Percentiles rank a stretch among this genome's conserved stretches.
These are phyloP conservation scores for Leccinum olivaceopallidum DNA, from an alignment of 768 basidiomycete genomes.

Conservation along the genomic window DNA sequence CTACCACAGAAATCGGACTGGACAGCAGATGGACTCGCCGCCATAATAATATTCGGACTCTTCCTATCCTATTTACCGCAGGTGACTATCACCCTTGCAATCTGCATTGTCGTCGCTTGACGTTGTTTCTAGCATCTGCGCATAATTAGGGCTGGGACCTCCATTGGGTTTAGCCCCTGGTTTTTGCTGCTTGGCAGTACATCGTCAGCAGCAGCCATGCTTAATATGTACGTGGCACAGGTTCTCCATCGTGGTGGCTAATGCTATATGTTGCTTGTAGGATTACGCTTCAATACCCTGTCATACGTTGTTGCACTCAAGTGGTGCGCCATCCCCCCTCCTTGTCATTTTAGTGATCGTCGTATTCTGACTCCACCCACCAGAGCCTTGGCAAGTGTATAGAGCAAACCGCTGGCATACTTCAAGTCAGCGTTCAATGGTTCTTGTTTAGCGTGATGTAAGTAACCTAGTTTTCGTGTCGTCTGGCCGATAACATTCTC, in stretches of 20 bases:
- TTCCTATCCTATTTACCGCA: slow-evolving; percentile 85
- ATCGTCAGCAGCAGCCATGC: slow-evolving; percentile 75
- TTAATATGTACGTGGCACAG: slow-evolving; percentile 66
- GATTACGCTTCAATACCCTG: slow-evolving; percentile 80
- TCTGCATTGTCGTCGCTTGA: not conserved
- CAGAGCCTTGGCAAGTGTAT: slow-evolving; percentile 73
- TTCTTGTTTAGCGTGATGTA: slow-evolving; percentile 81
- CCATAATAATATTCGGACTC: slow-evolving; percentile 69
- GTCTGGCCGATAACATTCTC: not conserved
- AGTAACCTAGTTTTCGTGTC: slow-evolving; percentile 29
- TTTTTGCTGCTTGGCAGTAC: slow-evolving; percentile 89
- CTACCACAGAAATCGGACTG: slow-evolving; percentile 65
- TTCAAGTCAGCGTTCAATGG: slow-evolving; percentile 86
- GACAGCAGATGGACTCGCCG: slow-evolving; percentile 60
- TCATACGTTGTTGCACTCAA: slow-evolving; percentile 77
- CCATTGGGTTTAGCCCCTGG: slow-evolving; percentile 90
- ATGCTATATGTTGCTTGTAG: slow-evolving; percentile 39
- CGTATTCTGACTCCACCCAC: slow-evolving; percentile 5
- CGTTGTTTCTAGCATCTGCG: slow-evolving; percentile 60
- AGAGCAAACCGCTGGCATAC: slow-evolving; percentile 77
- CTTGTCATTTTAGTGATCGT: not conserved
- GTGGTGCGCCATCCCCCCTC: slow-evolving; percentile 54
- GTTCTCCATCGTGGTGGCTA: not conserved
- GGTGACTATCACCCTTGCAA: slow-evolving; percentile 36
- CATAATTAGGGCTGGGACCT: slow-evolving; percentile 76